A percentile compares a stretch with the other conserved stretches of the same genome.
Conservation (phyloP, 495 filamentous ascomycete species). For the Penicillium psychrofluorescens region DNA sequence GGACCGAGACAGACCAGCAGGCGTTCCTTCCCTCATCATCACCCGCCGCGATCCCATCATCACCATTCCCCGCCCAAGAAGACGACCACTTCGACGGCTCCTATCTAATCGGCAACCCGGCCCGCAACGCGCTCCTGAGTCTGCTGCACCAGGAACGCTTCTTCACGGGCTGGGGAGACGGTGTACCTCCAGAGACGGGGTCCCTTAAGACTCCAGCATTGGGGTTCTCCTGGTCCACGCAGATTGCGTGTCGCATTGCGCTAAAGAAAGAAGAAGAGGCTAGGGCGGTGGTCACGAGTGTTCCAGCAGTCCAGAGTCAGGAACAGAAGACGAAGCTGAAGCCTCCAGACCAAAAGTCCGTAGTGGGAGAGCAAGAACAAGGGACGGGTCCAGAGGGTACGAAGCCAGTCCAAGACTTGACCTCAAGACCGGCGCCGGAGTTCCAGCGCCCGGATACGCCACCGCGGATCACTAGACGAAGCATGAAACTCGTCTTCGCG, state of each 20-base stretch:
- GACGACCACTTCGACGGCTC: constrained; percentile 31
- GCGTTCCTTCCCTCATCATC: constrained; percentile 14
- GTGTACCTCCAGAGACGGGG: constrained; percentile 3
- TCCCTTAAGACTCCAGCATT: constrained; percentile 74
- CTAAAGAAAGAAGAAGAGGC: constrained; percentile 54
- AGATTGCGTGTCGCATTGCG: constrained; percentile 74
- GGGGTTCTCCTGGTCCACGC: constrained; percentile 84
- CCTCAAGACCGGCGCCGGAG: too few relatives aligned
- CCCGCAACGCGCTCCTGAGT: constrained; percentile 46
- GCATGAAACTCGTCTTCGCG: constrained; percentile 76
- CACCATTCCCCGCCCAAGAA: constrained; percentile 26
- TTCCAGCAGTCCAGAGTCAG: neutral
- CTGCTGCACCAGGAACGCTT: constrained; percentile 86
- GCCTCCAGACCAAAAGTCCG: too few relatives aligned
- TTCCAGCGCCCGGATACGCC: neutral
- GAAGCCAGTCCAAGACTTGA: too few relatives aligned
- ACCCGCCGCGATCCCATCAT: constrained; percentile 23
- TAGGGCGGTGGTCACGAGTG: neutral
- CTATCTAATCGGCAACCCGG: constrained; percentile 31
- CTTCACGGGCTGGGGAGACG: constrained; percentile 91
- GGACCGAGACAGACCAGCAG: constrained; percentile 12
- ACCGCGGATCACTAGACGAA: constrained; percentile 38
- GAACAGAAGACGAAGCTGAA: constrained; percentile 1
- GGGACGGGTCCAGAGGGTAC: too few relatives aligned
- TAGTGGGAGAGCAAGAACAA: too few relatives aligned